phyloP scores from a whole-genome alignment of 305 asterid species.

The Plantago coronopus region DNA sequence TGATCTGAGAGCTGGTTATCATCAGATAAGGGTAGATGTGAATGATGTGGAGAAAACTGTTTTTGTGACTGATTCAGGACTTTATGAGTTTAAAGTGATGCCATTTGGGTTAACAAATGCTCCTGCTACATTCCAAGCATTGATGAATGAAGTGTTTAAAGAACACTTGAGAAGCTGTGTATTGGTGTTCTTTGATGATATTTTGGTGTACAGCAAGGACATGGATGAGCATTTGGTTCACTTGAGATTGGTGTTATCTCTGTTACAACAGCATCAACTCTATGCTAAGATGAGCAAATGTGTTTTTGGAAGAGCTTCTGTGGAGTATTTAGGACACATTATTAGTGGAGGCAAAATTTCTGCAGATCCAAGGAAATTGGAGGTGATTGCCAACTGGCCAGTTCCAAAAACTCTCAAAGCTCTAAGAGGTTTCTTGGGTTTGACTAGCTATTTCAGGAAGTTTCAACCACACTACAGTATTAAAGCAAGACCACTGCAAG shows the following conservation, averaged over 20 bases:
- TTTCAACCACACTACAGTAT: background rate
- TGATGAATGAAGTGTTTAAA: no score
- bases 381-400: background rate
- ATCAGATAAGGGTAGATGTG: no score
- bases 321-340: background rate
- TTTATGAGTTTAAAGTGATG: no score
- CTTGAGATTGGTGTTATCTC: background rate
- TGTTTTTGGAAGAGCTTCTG: background rate
- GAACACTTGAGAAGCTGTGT: background rate
- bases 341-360: background rate
- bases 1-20: no score
- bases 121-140: no score
- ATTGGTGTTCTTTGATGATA: constrained; percentile 3
- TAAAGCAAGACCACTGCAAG: no score
- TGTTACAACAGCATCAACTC: background rate
- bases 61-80: no score
- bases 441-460: background rate
- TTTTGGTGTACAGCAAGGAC: background rate
- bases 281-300: no score
- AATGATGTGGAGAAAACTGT: no score
- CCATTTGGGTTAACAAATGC: no score
- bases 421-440: background rate
- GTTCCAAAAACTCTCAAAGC: background rate
- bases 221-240: background rate
- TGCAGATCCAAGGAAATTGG: no score